Base-by-base conservation (phyloP, 1,139 yeast genomes). In the Nakaseomyces delphensis region DNA sequence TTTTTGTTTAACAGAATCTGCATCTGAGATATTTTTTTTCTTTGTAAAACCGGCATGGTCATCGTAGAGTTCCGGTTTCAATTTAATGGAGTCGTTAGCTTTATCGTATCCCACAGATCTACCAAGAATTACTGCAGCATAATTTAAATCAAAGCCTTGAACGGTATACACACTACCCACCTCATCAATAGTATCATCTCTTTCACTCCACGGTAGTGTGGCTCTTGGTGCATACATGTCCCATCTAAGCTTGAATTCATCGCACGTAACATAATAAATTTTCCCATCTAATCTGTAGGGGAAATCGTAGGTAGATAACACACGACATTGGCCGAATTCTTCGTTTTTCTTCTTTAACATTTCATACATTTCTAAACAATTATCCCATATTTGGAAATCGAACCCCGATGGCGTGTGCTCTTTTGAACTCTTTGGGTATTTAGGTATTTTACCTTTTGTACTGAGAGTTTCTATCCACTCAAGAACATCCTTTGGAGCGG, bases 81-180 rank as follows among this genome's bases (percentile, higher is more conserved):
- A 46, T 31, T 48, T 53, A 14, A 68, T 54, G 4, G 54, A 49
- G 40, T 67, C 70, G 4, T 49, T 61, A 1, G 24, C 51, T 4
- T 48, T 37, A 46, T 65, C 69, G 38, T 65, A 67, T 1, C 63
- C 67, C 7, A 67, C 54, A 5, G 67, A 63, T 43, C 68, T 59
- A 1, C 72, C 72, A 8, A 68, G 41, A 4, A 68, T 67, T 1
- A 68, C 67, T 31, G 68, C 71, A 2, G 70, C 70, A 48, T 65
- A 68, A 44, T 67, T 67, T 42, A 68, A 48, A 50, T 68, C 72
- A 48, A 67, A 67, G 0, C 72, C 72, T 49, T 67, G 72, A 15
- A 68, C 56, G 0, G 72, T 67, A 43, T 68, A 68, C 2, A 67
- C 71, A 24, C 70, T 65, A 0, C 72, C 72, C 21, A 67, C 71